phyloP scores from a whole-genome alignment of 495 filamentous ascomycete species.

The Penicillium canariense region DNA sequence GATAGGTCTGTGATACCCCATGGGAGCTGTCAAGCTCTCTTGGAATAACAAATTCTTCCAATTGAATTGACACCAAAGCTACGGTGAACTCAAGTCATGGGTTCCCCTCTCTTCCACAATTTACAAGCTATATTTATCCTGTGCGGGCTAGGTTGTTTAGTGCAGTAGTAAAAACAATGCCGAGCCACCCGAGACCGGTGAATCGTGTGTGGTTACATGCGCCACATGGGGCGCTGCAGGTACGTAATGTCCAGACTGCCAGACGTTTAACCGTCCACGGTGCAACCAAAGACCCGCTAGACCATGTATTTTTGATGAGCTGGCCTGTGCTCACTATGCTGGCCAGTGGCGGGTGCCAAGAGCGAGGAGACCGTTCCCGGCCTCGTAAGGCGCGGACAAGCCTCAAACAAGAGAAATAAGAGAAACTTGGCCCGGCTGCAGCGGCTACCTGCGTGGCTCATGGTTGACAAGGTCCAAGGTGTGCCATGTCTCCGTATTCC shows the following conservation, averaged over 20 bases:
- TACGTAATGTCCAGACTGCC: neutral
- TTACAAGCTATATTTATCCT: no score
- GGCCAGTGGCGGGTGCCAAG: constrained; percentile 4
- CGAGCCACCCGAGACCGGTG: neutral
- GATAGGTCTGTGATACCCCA: no score
- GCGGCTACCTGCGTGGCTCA: constrained; percentile 3
- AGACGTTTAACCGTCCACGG: neutral
- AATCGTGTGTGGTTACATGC: neutral
- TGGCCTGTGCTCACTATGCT: constrained; percentile 13
- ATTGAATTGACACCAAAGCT: no score
- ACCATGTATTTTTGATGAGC: neutral
- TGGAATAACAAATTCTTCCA: no score
- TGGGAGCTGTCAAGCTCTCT: no score
- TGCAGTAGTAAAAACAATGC: no score
- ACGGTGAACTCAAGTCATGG: no score
- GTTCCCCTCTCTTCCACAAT: no score
- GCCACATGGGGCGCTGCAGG: neutral
- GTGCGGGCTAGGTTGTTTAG: no score
- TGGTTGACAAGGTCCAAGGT: neutral
- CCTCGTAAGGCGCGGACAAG: constrained; percentile 30
- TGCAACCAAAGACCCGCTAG: neutral
- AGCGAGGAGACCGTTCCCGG: constrained; percentile 12
- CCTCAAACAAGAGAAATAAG: constrained; percentile 26
- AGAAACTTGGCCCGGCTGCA: constrained; percentile 32
- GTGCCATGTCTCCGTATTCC: constrained; percentile 12